Evolutionary conservation across 2,329 filamentous ascomycete genomes (phyloP).

Genomic region (Beauveria sp.): DNA sequence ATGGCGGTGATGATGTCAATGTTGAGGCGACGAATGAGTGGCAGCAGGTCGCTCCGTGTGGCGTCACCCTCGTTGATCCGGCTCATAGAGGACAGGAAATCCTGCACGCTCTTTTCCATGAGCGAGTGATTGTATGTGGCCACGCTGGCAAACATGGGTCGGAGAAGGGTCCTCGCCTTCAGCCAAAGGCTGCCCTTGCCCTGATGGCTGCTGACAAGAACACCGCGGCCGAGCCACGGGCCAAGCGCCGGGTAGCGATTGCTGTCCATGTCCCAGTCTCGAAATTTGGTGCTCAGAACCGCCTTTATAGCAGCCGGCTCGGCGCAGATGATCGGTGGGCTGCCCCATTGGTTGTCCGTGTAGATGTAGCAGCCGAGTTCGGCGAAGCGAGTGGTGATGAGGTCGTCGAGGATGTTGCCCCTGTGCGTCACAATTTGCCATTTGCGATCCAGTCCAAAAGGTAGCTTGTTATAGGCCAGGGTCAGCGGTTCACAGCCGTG

Average conservation of each 20-base stretch:
- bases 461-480: background rate
- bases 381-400: conserved; percentile 3
- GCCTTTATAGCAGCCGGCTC: background rate
- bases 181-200: background rate
- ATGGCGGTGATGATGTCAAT: background rate
- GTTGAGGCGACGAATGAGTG: conserved; percentile 2
- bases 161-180: background rate
- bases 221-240: conserved; percentile 1
- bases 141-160: background rate
- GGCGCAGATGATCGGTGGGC: conserved; percentile 4
- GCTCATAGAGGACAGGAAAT: background rate
- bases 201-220: conserved; percentile 4
- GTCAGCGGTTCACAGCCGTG: background rate
- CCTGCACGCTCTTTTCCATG: background rate
- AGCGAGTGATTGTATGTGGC: background rate
- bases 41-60: background rate
- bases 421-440: background rate
- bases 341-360: conserved; percentile 1
- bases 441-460: conserved; percentile 1
- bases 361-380: background rate
- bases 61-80: background rate
- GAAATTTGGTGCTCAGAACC: background rate
- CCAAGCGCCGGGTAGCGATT: conserved; percentile 6
- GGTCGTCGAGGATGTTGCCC: conserved; percentile 5
- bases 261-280: conserved; percentile 3